Percentiles rank a stretch among this genome's conserved stretches.
Conservation (phyloP, 2,329 filamentous ascomycete genomes). For the Emmonsia crescens region DNA sequence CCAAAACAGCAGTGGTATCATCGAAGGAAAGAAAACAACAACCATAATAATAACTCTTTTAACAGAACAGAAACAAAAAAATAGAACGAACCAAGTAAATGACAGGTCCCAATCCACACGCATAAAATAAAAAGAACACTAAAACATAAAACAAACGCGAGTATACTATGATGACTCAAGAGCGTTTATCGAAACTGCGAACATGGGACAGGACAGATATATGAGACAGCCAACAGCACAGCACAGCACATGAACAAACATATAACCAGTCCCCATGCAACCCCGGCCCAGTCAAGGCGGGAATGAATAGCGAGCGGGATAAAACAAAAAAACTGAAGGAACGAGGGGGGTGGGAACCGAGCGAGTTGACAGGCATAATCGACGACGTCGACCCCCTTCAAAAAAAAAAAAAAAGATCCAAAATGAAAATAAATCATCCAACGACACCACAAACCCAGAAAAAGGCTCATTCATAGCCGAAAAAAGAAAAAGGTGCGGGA, state of each 20-base stretch:
- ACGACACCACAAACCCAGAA: background rate
- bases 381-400: background rate
- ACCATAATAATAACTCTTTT: background rate
- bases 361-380: background rate
- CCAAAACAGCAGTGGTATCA: slow-evolving; percentile 1
- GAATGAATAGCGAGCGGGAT: background rate
- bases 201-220: background rate
- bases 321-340: background rate
- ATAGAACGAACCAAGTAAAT: background rate
- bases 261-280: background rate
- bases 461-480: background rate
- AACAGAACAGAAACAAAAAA: background rate
- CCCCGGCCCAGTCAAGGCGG: background rate
- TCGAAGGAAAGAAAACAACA: background rate
- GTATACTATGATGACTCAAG: background rate
- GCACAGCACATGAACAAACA: background rate
- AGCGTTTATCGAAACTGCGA: background rate
- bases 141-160: background rate
- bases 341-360: too few relatives aligned
- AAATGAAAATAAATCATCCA: background rate
- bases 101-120: background rate
- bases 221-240: background rate
- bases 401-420: background rate
- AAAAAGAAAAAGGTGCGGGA: background rate
- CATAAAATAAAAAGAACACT: background rate